These are phyloP conservation scores for Anthoceros angustus DNA, from an alignment of 225 moss, liverwort and hornwort genomes.

Conservation along the genomic window DNA sequence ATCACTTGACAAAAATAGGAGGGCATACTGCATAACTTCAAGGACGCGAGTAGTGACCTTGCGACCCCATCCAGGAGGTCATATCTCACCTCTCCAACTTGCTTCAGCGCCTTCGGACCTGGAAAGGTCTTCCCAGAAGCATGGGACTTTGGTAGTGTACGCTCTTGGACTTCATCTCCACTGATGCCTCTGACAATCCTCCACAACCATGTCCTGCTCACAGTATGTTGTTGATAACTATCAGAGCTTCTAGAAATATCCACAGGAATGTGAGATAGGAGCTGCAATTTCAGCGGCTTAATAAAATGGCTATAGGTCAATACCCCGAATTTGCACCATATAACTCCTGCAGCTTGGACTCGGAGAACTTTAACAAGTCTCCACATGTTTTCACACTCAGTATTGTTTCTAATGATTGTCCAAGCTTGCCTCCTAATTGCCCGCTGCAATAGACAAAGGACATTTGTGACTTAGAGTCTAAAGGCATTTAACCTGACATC, in stretches of 20 bases:
- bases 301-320: background rate
- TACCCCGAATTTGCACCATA: constrained; percentile 79
- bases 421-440: constrained; percentile 79
- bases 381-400: constrained; percentile 52
- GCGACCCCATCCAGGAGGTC: background rate
- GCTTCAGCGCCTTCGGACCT: constrained; percentile 56
- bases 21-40: background rate
- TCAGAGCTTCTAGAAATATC: background rate
- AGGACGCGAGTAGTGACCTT: background rate
- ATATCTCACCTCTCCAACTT: constrained; percentile 45
- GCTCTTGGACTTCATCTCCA: constrained; percentile 67
- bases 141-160: constrained; percentile 13
- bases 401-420: constrained; percentile 50
- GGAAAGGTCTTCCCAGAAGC: constrained; percentile 71
- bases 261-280: no score
- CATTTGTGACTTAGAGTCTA: background rate
- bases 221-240: background rate
- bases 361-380: constrained; percentile 55
- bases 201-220: constrained; percentile 78
- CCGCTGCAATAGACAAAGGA: constrained; percentile 27
- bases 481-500: background rate
- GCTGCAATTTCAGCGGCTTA: no score
- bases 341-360: constrained; percentile 64
- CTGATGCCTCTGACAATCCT: constrained; percentile 61
- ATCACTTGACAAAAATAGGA: constrained; percentile 5